Conservation (phyloP, 2,329 filamentous ascomycete genomes). For the Sphaerulina vaccinii region DNA sequence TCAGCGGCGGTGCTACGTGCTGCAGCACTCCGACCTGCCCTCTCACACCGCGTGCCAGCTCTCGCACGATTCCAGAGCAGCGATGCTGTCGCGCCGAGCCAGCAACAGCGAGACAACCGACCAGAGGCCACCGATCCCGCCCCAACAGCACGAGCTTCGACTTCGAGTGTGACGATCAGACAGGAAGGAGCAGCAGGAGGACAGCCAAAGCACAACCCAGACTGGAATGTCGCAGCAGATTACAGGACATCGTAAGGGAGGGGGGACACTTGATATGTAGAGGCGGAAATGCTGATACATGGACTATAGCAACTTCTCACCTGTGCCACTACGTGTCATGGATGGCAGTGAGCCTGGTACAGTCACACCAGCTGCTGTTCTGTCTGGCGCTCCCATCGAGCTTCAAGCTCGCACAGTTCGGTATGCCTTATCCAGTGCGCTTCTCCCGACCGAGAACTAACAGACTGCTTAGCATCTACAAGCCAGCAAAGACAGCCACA, state of each 20-base stretch:
- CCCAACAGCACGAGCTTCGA: slow-evolving; percentile 14
- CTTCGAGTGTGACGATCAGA: slow-evolving; percentile 48
- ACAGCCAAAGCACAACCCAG: slow-evolving; percentile 66
- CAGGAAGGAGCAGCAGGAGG: slow-evolving; percentile 52
- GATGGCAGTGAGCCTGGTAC: slow-evolving; percentile 81
- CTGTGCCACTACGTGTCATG: slow-evolving; percentile 84
- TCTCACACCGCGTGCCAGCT: slow-evolving; percentile 27
- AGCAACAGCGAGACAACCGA: slow-evolving; percentile 16
- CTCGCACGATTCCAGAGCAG: slow-evolving; percentile 25
- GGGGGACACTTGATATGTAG: background rate
- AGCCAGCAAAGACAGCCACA: slow-evolving; percentile 87
- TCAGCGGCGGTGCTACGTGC: slow-evolving; percentile 44
- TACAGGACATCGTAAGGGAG: slow-evolving; percentile 80
- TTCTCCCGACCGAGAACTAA: background rate
- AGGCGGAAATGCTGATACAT: slow-evolving; percentile 28
- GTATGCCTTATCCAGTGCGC: slow-evolving; percentile 52
- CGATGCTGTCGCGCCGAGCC: slow-evolving; percentile 16
- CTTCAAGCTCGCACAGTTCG: slow-evolving; percentile 91
- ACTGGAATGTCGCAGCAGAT: slow-evolving; percentile 78
- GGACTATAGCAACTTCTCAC: slow-evolving; percentile 73
- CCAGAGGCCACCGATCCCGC: slow-evolving; percentile 19
- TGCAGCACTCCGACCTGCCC: slow-evolving; percentile 31
- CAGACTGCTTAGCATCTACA: slow-evolving; percentile 70
- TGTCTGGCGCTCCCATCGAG: slow-evolving; percentile 91
- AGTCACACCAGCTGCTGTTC: slow-evolving; percentile 73